phyloP scores from a whole-genome alignment of 2,329 filamentous ascomycete species.

The Sporothrix variecibatus region DNA sequence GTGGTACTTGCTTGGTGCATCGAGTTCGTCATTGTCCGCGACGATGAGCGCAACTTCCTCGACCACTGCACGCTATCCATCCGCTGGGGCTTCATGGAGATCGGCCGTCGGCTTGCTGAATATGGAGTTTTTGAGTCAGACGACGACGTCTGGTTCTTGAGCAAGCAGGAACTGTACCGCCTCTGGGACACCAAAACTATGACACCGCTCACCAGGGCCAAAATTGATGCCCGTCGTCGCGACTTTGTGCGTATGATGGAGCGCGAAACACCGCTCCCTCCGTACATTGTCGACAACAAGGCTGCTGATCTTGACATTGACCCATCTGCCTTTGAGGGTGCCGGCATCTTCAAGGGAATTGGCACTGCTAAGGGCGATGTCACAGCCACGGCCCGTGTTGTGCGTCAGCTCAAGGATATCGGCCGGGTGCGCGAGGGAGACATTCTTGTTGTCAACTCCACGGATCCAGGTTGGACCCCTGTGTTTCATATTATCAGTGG shows the following conservation, averaged over 20 bases:
- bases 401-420: constrained; percentile 4
- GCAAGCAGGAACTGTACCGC: neutral
- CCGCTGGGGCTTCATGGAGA: constrained; percentile 2
- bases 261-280: neutral
- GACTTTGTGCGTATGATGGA: constrained; percentile 3
- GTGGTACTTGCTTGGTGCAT: neutral
- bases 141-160: neutral
- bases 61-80: neutral
- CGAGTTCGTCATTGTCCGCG: constrained; percentile 5
- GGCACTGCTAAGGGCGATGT: neutral
- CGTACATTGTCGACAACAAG: neutral
- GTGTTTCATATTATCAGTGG: neutral
- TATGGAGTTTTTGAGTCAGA: neutral
- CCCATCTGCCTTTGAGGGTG: neutral
- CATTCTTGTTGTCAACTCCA: neutral
- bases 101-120: neutral
- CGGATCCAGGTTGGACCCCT: neutral
- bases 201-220: neutral
- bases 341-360: neutral
- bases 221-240: neutral
- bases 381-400: neutral
- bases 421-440: neutral
- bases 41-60: neutral
- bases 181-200: neutral
- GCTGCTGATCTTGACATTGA: neutral